Conservation (phyloP, 768 basidiomycete genomes). For the Mycena metata region DNA sequence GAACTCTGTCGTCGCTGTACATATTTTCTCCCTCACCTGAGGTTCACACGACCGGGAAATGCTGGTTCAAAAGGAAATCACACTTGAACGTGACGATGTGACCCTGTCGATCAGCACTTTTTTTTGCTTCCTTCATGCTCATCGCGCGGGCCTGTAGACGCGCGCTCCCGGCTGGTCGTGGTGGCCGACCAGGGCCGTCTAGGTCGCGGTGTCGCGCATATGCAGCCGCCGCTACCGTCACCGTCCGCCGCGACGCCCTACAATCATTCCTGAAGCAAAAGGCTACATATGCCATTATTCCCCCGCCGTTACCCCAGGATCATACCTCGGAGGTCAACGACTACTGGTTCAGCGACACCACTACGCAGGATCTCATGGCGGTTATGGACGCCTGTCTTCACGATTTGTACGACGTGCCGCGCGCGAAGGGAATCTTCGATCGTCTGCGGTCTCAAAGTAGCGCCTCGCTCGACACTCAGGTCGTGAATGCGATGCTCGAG, state of each 20-base stretch:
- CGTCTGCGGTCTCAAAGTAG: constrained; percentile 60
- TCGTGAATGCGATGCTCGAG: constrained; percentile 78
- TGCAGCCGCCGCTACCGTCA: constrained; percentile 27
- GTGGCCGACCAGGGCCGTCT: constrained; percentile 25
- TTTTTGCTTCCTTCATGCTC: constrained; percentile 21
- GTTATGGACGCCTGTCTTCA: constrained; percentile 89
- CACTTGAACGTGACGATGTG: too few relatives aligned
- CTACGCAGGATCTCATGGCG: constrained; percentile 76
- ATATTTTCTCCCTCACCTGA: too few relatives aligned
- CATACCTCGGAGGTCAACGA: constrained; percentile 55
- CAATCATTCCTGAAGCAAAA: constrained; percentile 64
- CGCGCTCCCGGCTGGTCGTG: constrained; percentile 14
- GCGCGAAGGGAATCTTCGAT: constrained; percentile 82
- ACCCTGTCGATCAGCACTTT: too few relatives aligned
- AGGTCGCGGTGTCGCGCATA: constrained; percentile 33
- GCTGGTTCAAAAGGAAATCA: too few relatives aligned
- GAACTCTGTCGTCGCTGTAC: too few relatives aligned
- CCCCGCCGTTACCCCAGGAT: constrained; percentile 73
- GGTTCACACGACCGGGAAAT: too few relatives aligned
- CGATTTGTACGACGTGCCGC: constrained; percentile 79
- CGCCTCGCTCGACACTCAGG: constrained; percentile 54
- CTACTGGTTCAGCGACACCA: constrained; percentile 73
- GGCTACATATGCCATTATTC: constrained; percentile 68
- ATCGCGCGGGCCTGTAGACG: constrained; percentile 33
- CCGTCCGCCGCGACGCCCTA: constrained; percentile 53